phyloP scores from a whole-genome alignment of 2,329 filamentous ascomycete genomes.

The Herpotrichia juniperi region DNA sequence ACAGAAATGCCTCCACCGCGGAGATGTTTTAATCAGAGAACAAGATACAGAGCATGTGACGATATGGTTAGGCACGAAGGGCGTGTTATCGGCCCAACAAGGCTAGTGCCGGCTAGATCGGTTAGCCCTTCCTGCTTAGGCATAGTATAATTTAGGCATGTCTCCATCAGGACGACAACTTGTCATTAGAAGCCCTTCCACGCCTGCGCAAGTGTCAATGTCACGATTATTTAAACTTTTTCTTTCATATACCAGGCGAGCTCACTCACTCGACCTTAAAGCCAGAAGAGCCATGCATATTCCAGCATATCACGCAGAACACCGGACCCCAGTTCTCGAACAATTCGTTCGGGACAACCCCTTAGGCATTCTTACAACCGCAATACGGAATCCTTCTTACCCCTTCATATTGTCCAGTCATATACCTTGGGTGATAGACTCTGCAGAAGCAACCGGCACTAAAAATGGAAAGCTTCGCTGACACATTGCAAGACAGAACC shows the following conservation, averaged over 20 bases:
- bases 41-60: too few relatives aligned
- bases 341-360: constrained; percentile 15
- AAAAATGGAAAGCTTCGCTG: constrained; percentile 60
- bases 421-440: constrained; percentile 30
- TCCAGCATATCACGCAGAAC: constrained; percentile 13
- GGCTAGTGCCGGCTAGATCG: neutral
- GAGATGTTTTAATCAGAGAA: too few relatives aligned
- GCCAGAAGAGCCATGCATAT: constrained; percentile 10
- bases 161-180: neutral
- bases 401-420: constrained; percentile 27
- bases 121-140: neutral
- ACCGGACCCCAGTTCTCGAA: constrained; percentile 10
- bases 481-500: constrained; percentile 68
- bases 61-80: neutral
- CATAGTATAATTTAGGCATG: neutral
- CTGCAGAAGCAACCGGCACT: constrained; percentile 43
- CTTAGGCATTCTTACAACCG: constrained; percentile 17
- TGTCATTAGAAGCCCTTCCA: too few relatives aligned
- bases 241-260: neutral
- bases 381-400: constrained; percentile 6
- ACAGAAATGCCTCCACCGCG: too few relatives aligned
- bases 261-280: neutral
- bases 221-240: neutral
- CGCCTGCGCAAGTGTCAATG: too few relatives aligned
- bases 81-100: neutral